These are phyloP conservation scores for Arctium lappa DNA, from an alignment of 129 eudicot species.

Conservation along the genomic window DNA sequence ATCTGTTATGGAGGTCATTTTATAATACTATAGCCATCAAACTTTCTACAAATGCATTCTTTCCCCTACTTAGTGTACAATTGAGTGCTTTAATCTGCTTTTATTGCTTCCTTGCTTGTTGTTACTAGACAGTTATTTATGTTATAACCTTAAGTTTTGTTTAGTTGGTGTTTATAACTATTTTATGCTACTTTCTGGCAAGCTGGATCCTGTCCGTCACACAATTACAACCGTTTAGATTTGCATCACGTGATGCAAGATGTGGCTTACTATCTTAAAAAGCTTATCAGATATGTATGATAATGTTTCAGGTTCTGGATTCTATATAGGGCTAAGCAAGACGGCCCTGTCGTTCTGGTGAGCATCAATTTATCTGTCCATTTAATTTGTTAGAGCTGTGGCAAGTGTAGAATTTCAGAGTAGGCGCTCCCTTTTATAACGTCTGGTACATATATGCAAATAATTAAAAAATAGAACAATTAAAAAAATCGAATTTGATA, in stretches of 20 bases:
- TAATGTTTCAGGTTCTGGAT: conserved; percentile 69
- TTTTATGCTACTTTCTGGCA: background rate
- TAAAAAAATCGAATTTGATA: background rate
- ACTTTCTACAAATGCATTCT: background rate
- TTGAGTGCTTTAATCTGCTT: background rate
- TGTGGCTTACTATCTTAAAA: background rate
- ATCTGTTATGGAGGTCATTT: background rate
- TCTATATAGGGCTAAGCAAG: conserved; percentile 82
- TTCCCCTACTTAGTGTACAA: background rate
- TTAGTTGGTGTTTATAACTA: background rate
- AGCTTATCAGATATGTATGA: background rate
- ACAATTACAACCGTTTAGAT: background rate
- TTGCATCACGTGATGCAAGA: background rate
- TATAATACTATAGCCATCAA: background rate
- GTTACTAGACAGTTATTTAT: no score
- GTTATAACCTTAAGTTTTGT: background rate
- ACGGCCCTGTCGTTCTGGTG: conserved; percentile 84
- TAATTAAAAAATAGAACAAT: no score
- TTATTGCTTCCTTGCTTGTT: background rate
- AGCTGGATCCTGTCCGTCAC: background rate
- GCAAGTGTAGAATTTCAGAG: background rate
- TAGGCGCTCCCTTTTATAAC: background rate
- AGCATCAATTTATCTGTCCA: conserved; percentile 21
- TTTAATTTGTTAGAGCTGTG: background rate
- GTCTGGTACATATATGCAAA: background rate